phyloP scores from a whole-genome alignment of 306 rosid genomes.

The Ziziphus jujuba region DNA sequence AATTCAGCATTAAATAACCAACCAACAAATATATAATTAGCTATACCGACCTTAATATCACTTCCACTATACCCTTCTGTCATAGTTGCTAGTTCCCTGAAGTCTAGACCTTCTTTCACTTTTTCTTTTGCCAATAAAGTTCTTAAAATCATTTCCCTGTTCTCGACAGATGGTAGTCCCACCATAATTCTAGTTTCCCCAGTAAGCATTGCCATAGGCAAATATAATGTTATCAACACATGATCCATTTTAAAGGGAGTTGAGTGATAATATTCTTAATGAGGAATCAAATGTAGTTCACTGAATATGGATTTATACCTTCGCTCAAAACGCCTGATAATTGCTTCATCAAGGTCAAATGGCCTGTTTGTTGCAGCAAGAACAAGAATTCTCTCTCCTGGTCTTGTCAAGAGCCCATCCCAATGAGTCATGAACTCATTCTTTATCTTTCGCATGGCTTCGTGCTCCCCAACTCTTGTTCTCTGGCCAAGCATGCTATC shows the following conservation, averaged over 20 bases:
- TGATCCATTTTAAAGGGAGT: not conserved
- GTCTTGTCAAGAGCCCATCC: constrained; percentile 89
- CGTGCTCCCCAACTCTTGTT: constrained; percentile 94
- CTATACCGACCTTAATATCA: constrained; percentile 70
- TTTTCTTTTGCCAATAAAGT: constrained; percentile 73
- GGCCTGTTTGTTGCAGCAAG: constrained; percentile 99
- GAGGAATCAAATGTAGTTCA: not conserved
- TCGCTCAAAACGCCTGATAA: constrained; percentile 89
- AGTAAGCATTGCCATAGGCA: not conserved
- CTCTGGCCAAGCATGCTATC: constrained; percentile 99
- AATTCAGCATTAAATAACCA: constrained; percentile 7
- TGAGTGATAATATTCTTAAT: not conserved
- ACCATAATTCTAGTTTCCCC: constrained; percentile 77
- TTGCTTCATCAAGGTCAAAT: constrained; percentile 96
- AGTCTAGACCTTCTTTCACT: constrained; percentile 59
- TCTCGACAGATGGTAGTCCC: constrained; percentile 82
- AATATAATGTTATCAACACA: not conserved
- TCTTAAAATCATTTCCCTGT: constrained; percentile 78
- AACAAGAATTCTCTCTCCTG: constrained; percentile 81
- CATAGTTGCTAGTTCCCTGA: constrained; percentile 72
- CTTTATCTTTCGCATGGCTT: constrained; percentile 97
- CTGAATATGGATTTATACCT: constrained; percentile 44
- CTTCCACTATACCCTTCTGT: constrained; percentile 96
- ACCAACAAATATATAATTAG: not conserved
- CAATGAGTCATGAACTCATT: constrained; percentile 94